phyloP scores from a whole-genome alignment of 2,329 filamentous ascomycete genomes.

The Arthrobotrys iridis region DNA sequence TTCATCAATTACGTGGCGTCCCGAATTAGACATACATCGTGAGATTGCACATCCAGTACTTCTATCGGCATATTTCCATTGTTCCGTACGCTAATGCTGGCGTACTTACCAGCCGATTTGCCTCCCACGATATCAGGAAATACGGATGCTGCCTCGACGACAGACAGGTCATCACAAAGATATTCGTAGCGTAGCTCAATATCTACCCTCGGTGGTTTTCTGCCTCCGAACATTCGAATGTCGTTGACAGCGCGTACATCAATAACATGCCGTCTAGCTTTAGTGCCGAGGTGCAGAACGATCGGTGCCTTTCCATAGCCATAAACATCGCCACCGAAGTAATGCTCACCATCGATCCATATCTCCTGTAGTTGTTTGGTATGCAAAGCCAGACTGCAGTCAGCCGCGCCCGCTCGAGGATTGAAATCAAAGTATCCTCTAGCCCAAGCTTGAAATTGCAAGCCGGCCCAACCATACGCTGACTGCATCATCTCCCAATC shows the following conservation, averaged over 20 bases:
- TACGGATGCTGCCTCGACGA: constrained; percentile 61
- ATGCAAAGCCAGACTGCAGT: constrained; percentile 59
- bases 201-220: constrained; percentile 64
- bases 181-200: constrained; percentile 61
- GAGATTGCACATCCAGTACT: constrained; percentile 59
- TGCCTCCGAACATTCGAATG: constrained; percentile 68
- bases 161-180: constrained; percentile 58
- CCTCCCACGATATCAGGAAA: constrained; percentile 67
- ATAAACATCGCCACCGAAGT: constrained; percentile 71
- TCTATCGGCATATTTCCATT: constrained; percentile 60
- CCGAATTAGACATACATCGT: constrained; percentile 58
- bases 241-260: constrained; percentile 68
- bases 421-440: constrained; percentile 61
- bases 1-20: neutral
- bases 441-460: constrained; percentile 70
- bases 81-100: constrained; percentile 66
- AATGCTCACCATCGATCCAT: constrained; percentile 66
- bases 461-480: constrained; percentile 70
- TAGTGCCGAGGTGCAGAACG: constrained; percentile 63
- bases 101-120: constrained; percentile 64
- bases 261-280: constrained; percentile 66
- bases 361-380: constrained; percentile 67
- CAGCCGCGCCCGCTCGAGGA: constrained; percentile 59
- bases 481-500: constrained; percentile 67
- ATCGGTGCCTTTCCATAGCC: constrained; percentile 65